Evolutionary conservation across 352 stramenopile genomes (phyloP).

Genomic region (Blastocystis sp.): DNA sequence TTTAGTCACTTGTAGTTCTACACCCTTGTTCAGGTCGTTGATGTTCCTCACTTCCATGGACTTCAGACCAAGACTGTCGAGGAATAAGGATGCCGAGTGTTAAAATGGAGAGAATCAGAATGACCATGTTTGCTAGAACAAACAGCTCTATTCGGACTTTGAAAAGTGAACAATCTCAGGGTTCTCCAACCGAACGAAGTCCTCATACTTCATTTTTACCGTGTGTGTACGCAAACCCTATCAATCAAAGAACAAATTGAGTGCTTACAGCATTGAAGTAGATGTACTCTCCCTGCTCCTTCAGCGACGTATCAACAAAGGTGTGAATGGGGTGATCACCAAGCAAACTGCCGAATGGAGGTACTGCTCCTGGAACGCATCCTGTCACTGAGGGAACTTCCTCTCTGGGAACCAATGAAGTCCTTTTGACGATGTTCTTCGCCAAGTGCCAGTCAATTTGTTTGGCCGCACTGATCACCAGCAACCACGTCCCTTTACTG

Average conservation of each 20-base stretch:
- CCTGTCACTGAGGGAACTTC: neutral
- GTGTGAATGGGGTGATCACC: neutral
- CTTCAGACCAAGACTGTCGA: constrained; percentile 40
- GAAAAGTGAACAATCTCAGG: constrained; percentile 30
- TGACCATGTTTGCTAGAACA: neutral
- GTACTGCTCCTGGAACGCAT: constrained; percentile 28
- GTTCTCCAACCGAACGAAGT: constrained; percentile 39
- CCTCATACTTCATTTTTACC: constrained; percentile 30
- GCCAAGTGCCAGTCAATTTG: constrained; percentile 44
- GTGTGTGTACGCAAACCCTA: constrained; percentile 40
- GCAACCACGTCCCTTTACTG: constrained; percentile 35
- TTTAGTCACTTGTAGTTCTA: constrained; percentile 19
- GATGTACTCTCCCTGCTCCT: constrained; percentile 37
- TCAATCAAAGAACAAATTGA: neutral
- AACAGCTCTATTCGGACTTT: constrained; percentile 45
- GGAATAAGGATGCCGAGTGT: neutral
- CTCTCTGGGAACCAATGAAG: neutral
- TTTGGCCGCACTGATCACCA: constrained; percentile 45
- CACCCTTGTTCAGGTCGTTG: constrained; percentile 49
- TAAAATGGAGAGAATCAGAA: constrained; percentile 26
- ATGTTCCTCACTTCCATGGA: constrained; percentile 53
- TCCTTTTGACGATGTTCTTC: neutral
- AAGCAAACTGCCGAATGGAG: constrained; percentile 47
- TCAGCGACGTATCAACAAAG: constrained; percentile 26
- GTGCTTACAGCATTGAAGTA: constrained; percentile 31